Percentiles rank a stretch among this genome's conserved stretches.
Evolutionary conservation across 345 rosid genomes (phyloP).

Genomic region (Clarkia xantiana): DNA sequence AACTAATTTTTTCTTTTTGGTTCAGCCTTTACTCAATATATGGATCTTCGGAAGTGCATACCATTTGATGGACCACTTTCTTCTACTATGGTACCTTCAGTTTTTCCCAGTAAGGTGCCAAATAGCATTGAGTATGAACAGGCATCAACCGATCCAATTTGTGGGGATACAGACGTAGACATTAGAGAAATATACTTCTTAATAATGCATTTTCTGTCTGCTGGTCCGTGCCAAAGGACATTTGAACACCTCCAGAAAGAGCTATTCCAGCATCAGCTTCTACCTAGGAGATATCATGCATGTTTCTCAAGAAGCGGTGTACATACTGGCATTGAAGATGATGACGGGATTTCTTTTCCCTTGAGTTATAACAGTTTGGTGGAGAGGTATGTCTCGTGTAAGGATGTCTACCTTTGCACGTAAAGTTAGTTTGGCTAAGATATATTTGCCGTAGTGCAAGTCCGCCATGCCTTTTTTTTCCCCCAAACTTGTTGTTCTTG

Average conservation of each 20-base stretch:
- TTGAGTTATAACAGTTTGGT: conserved; percentile 46
- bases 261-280: conserved; percentile 67
- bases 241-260: conserved; percentile 48
- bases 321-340: conserved; percentile 31
- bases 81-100: conserved; percentile 33
- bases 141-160: conserved; percentile 19
- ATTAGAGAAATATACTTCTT: conserved; percentile 77
- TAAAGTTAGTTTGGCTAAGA: too few species aligned
- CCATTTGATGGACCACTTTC: conserved; percentile 29
- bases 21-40: conserved; percentile 9
- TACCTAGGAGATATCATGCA: conserved; percentile 93
- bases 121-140: conserved; percentile 31
- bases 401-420: too few species aligned
- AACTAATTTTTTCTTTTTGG: background rate
- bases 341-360: conserved; percentile 72
- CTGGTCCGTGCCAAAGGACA: conserved; percentile 68
- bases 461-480: too few species aligned
- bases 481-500: too few species aligned
- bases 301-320: conserved; percentile 66
- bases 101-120: conserved; percentile 22
- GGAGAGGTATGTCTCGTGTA: conserved; percentile 38
- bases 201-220: conserved; percentile 79
- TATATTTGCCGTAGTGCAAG: background rate
- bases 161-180: conserved; percentile 45
- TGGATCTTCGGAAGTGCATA: conserved; percentile 44